These are phyloP conservation scores for Cladorrhinum samala DNA, from an alignment of 495 filamentous ascomycete species.

Conservation along the genomic window DNA sequence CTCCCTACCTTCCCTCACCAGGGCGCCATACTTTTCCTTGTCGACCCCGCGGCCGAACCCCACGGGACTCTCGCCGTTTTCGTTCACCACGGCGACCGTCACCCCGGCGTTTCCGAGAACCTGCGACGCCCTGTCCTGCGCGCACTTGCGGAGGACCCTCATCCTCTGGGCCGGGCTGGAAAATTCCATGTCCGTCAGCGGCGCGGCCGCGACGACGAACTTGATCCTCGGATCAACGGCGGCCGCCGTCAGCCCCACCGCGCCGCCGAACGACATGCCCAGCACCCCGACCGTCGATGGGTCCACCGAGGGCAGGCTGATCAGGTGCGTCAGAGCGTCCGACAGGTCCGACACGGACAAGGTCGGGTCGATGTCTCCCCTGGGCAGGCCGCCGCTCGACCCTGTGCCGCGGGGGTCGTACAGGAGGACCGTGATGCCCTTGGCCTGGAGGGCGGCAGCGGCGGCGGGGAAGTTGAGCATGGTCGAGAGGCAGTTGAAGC, in stretches of 20 bases:
- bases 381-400: constrained; percentile 34
- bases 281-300: not conserved
- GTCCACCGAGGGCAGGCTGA: not conserved
- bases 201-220: not conserved
- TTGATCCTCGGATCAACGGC: not conserved
- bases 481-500: not conserved
- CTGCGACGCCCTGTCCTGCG: not conserved
- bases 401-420: constrained; percentile 40
- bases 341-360: constrained; percentile 31
- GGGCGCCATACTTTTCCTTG: not conserved
- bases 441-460: constrained; percentile 21
- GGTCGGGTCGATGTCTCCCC: constrained; percentile 36
- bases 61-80: not conserved
- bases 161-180: not conserved
- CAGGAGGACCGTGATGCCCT: constrained; percentile 32
- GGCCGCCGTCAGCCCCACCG: not conserved
- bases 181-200: not conserved
- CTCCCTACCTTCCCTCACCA: not conserved
- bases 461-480: not conserved
- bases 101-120: not conserved
- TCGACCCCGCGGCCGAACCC: not conserved
- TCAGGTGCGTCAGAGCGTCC: not conserved
- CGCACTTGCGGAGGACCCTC: not conserved
- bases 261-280: not conserved
- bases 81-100: not conserved